Evolutionary conservation across 1,139 yeast genomes (phyloP).

Genomic region (Groenewaldozyma auringiensis): DNA sequence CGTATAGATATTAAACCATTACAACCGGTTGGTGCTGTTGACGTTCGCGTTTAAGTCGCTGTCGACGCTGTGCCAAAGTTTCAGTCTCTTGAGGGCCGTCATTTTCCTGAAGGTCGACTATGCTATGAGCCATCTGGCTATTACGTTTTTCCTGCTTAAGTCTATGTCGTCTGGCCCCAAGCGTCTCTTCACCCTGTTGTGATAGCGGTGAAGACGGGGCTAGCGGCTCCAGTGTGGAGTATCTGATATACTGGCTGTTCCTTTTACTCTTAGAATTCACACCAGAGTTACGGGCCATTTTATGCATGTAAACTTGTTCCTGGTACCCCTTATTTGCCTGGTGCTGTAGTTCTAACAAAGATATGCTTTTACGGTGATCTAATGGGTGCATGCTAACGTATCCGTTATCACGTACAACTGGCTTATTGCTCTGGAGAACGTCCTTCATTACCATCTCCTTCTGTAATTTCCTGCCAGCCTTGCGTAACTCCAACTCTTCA

Average conservation of each 20-base stretch:
- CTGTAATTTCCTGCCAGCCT: conserved; percentile 28
- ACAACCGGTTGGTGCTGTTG: conserved; percentile 1
- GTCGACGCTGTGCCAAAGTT: conserved; percentile 30
- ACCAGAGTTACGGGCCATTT: conserved; percentile 7
- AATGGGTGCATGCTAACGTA: conserved; percentile 26
- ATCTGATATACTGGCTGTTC: neutral
- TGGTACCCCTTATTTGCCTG: conserved; percentile 28
- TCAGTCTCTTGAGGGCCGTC: conserved; percentile 21
- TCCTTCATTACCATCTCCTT: conserved; percentile 23
- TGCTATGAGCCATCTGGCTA: conserved; percentile 2
- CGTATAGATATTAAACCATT: neutral
- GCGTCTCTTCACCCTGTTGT: conserved; percentile 25
- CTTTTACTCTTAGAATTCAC: neutral
- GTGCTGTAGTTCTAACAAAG: conserved; percentile 30
- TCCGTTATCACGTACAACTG: conserved; percentile 9
- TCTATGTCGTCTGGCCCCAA: conserved; percentile 27
- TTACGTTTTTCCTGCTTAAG: conserved; percentile 18
- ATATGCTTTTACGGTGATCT: conserved; percentile 24
- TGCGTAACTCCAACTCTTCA: conserved; percentile 33
- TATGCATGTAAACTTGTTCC: conserved; percentile 19
- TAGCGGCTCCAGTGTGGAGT: neutral
- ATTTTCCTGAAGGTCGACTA: conserved; percentile 5
- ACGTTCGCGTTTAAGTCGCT: conserved; percentile 22
- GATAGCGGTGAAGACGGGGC: too few species aligned
- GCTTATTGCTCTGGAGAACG: conserved; percentile 12